A percentile compares a stretch with the other conserved stretches of the same genome.
Conservation (phyloP, 306 rosid genomes). For the barrel medic (Medicago truncatula) region DNA sequence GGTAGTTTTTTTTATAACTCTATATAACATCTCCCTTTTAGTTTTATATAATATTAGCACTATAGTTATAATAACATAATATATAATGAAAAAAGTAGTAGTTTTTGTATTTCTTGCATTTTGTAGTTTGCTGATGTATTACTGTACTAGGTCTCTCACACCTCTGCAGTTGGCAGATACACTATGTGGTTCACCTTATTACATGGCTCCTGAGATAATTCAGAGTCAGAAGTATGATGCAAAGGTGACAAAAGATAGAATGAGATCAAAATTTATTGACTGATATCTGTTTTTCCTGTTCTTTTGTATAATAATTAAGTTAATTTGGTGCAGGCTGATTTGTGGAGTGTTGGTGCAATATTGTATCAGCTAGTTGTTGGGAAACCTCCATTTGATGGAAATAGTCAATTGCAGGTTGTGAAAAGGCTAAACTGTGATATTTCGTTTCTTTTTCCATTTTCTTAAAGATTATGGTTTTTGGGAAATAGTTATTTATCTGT, state of each 20-base stretch:
- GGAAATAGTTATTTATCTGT: no score
- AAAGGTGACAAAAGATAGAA: slow-evolving; percentile 65
- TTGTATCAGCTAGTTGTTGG: slow-evolving; percentile 90
- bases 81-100: neutral
- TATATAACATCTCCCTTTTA: neutral
- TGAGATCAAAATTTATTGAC: slow-evolving; percentile 23
- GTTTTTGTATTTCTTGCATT: slow-evolving; percentile 12
- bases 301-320: slow-evolving; percentile 14
- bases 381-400: slow-evolving; percentile 88
- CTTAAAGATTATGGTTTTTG: neutral
- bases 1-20: slow-evolving; percentile 23
- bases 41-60: neutral
- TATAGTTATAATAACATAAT: neutral
- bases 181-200: slow-evolving; percentile 92
- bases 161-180: slow-evolving; percentile 84
- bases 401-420: slow-evolving; percentile 76
- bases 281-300: slow-evolving; percentile 10
- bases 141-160: slow-evolving; percentile 72
- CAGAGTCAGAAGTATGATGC: slow-evolving; percentile 76
- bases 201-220: slow-evolving; percentile 99
- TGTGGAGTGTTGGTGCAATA: slow-evolving; percentile 99
- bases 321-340: slow-evolving; percentile 79
- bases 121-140: slow-evolving; percentile 41
- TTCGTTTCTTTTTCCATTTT: slow-evolving; percentile 7
- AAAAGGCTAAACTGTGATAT: slow-evolving; percentile 9